A percentile compares a stretch with the other conserved stretches of the same genome.
Conservation (phyloP, 2,329 filamentous ascomycete species). For the Mariannaea sp. region DNA sequence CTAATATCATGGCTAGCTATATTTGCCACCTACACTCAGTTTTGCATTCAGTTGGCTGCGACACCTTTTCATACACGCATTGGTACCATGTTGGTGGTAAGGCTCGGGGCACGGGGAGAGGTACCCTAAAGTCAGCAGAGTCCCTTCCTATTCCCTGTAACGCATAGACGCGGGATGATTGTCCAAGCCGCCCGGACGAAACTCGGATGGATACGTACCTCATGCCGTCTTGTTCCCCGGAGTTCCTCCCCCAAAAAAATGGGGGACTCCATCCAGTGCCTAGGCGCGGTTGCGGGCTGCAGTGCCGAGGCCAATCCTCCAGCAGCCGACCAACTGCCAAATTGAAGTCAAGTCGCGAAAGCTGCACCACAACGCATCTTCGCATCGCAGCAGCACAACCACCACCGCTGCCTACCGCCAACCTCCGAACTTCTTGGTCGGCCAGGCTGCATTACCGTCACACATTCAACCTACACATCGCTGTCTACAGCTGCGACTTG, state of each 20-base stretch:
- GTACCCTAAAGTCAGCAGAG: too few species aligned
- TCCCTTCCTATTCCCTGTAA: too few species aligned
- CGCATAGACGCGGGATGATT: slow-evolving; percentile 1
- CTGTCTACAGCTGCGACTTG: background rate
- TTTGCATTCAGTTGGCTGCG: too few species aligned
- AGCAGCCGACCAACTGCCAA: slow-evolving; percentile 21
- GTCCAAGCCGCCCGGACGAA: slow-evolving; percentile 16
- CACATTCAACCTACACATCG: background rate
- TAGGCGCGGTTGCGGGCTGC: background rate
- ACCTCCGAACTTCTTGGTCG: background rate
- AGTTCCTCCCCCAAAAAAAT: slow-evolving; percentile 6
- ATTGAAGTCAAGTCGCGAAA: slow-evolving; percentile 12
- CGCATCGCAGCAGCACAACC: too few species aligned
- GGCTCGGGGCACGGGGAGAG: too few species aligned
- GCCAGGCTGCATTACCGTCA: background rate
- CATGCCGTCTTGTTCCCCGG: background rate
- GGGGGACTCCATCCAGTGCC: slow-evolving; percentile 13
- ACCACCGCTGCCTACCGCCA: background rate
- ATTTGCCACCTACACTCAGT: too few species aligned
- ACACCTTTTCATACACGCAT: too few species aligned
- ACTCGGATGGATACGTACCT: background rate
- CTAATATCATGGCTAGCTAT: too few species aligned
- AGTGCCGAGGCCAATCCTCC: slow-evolving; percentile 26
- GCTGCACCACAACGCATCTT: slow-evolving; percentile 9
- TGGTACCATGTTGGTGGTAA: too few species aligned